These are phyloP conservation scores for Cucumis hystrix DNA, from an alignment of 306 rosid genomes.

Conservation along the genomic window DNA sequence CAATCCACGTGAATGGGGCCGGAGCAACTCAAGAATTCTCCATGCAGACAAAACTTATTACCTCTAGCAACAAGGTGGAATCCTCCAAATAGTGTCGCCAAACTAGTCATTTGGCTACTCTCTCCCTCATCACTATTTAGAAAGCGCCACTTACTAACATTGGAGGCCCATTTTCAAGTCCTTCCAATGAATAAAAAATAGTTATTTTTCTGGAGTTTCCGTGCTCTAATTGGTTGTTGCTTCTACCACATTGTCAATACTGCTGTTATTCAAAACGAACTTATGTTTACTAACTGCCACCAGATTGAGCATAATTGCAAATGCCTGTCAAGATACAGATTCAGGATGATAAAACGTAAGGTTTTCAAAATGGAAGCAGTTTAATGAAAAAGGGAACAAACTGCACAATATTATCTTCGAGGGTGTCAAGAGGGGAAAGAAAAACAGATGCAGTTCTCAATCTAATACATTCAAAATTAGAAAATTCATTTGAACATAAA, in stretches of 20 bases:
- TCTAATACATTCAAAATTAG: background rate
- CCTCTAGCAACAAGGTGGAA: background rate
- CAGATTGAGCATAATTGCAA: background rate
- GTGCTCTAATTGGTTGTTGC: background rate
- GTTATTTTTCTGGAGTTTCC: background rate
- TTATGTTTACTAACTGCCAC: background rate
- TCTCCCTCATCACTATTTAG: too few species aligned
- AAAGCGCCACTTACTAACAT: too few species aligned
- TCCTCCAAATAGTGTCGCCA: background rate
- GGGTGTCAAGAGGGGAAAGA: background rate
- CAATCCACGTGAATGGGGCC: slow-evolving; percentile 4
- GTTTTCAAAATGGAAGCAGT: background rate
- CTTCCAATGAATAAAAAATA: background rate
- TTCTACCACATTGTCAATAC: background rate
- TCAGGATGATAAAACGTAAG: background rate
- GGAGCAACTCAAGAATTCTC: background rate
- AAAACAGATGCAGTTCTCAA: background rate
- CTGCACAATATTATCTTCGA: background rate
- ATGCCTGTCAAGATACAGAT: background rate
- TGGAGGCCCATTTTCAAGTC: too few species aligned
- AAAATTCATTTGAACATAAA: background rate
- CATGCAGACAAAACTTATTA: background rate
- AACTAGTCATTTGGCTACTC: background rate
- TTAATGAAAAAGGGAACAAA: background rate
- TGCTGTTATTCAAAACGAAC: background rate